Evolutionary conservation across 2,329 filamentous ascomycete species (phyloP).

Genomic region (Macrophomina pseudophaseolina): DNA sequence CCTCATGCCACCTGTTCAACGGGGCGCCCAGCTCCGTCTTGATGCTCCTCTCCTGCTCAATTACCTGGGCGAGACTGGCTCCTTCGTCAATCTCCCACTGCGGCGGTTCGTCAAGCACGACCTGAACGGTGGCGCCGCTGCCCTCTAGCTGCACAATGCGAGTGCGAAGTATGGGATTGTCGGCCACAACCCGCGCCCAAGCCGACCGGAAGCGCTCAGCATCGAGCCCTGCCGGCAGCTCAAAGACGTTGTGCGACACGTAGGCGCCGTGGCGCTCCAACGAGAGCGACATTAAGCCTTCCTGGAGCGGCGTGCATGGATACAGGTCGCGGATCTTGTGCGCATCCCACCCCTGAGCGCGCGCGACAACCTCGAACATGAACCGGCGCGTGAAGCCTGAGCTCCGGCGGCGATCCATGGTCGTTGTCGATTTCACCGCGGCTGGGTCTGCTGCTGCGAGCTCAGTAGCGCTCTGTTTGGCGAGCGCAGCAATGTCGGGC

Average conservation of each 20-base stretch:
- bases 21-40: background rate
- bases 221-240: constrained; percentile 38
- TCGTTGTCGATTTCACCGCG: too few species aligned
- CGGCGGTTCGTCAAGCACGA: background rate
- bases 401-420: too few species aligned
- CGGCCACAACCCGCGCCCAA: constrained; percentile 40
- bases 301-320: constrained; percentile 49
- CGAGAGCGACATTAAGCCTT: constrained; percentile 47
- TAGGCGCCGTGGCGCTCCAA: constrained; percentile 43
- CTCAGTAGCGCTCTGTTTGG: too few species aligned
- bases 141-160: background rate
- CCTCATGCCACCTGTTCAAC: background rate
- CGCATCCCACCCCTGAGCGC: too few species aligned
- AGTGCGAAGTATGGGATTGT: constrained; percentile 42
- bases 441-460: too few species aligned
- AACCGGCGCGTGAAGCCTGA: too few species aligned
- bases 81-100: too few species aligned
- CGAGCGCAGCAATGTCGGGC: constrained; percentile 42
- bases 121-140: constrained; percentile 26
- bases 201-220: constrained; percentile 40
- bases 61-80: too few species aligned
- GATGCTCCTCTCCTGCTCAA: too few species aligned
- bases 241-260: constrained; percentile 41
- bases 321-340: constrained; percentile 45
- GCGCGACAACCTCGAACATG: too few species aligned